Conservation (phyloP, 1,284 basidiomycete species). For the Rhodotorula sp. region DNA sequence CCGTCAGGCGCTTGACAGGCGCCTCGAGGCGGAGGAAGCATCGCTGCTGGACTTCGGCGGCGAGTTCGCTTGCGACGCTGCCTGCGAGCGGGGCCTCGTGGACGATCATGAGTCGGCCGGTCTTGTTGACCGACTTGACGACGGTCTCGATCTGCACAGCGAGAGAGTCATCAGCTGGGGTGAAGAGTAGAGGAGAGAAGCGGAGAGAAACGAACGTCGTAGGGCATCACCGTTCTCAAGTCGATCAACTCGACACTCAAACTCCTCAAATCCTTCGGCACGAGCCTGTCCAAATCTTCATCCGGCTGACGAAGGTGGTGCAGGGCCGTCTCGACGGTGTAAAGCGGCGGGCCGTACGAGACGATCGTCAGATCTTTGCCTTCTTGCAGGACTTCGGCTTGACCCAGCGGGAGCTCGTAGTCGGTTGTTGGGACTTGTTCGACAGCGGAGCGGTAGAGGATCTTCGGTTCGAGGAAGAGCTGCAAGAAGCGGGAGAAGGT, state of each 20-base stretch:
- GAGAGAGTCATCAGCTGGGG: too few species aligned
- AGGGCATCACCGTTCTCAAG: constrained; percentile 81
- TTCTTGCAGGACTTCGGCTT: constrained; percentile 69
- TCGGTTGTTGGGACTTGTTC: constrained; percentile 91
- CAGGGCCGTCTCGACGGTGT: constrained; percentile 79
- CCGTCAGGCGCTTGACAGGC: constrained; percentile 78
- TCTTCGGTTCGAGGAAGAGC: constrained; percentile 86
- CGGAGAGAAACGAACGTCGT: constrained; percentile 60
- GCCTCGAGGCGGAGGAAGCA: constrained; percentile 84
- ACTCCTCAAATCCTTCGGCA: constrained; percentile 66
- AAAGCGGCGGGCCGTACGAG: constrained; percentile 88
- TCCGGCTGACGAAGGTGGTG: constrained; percentile 68
- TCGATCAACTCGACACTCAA: constrained; percentile 87
- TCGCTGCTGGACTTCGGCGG: constrained; percentile 77
- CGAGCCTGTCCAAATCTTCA: constrained; percentile 60
- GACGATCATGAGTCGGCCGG: constrained; percentile 80
- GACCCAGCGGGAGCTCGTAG: constrained; percentile 73
- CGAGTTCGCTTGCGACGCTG: constrained; percentile 82
- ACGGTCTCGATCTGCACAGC: constrained; percentile 57
- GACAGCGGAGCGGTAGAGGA: constrained; percentile 81
- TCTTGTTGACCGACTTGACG: constrained; percentile 75
- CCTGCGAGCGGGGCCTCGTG: constrained; percentile 84
- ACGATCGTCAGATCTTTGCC: constrained; percentile 84
- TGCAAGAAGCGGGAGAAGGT: not conserved
- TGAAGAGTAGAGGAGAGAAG: not conserved